Evolutionary conservation across 1,284 basidiomycete species (phyloP).

Genomic region (Ganoderma multipileum): DNA sequence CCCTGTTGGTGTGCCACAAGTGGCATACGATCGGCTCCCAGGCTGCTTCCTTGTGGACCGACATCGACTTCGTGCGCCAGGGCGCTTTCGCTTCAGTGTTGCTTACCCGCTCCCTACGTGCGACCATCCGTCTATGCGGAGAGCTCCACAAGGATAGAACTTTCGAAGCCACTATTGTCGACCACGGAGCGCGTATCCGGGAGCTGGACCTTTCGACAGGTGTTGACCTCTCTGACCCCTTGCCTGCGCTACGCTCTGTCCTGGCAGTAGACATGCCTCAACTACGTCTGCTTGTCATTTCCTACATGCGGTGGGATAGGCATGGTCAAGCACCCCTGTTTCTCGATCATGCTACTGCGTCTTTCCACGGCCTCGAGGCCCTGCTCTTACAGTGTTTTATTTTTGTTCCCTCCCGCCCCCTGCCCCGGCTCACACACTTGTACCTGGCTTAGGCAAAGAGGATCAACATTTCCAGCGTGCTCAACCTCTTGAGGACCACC

Average conservation of each 20-base stretch:
- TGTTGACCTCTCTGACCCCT: too few species aligned
- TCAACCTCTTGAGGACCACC: neutral
- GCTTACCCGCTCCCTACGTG: neutral
- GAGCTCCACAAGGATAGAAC: neutral
- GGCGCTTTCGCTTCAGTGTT: neutral
- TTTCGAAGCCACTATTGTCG: neutral
- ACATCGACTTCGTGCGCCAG: neutral
- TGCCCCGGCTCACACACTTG: neutral
- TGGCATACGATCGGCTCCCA: neutral
- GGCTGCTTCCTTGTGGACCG: slow-evolving; percentile 1
- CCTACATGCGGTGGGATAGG: neutral
- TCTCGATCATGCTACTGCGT: too few species aligned
- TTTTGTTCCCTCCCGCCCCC: neutral
- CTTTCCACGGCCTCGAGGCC: neutral
- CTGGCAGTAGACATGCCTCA: neutral
- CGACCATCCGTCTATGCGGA: neutral
- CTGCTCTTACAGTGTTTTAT: neutral
- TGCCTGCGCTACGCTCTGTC: neutral
- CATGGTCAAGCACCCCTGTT: too few species aligned
- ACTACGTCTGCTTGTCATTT: neutral
- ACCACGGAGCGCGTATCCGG: neutral
- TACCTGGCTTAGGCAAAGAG: neutral
- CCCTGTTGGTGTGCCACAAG: neutral
- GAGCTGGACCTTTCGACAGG: neutral
- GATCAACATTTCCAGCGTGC: neutral